Conservation (phyloP, 257 asterid genomes). For the Scutellaria galericulata region DNA sequence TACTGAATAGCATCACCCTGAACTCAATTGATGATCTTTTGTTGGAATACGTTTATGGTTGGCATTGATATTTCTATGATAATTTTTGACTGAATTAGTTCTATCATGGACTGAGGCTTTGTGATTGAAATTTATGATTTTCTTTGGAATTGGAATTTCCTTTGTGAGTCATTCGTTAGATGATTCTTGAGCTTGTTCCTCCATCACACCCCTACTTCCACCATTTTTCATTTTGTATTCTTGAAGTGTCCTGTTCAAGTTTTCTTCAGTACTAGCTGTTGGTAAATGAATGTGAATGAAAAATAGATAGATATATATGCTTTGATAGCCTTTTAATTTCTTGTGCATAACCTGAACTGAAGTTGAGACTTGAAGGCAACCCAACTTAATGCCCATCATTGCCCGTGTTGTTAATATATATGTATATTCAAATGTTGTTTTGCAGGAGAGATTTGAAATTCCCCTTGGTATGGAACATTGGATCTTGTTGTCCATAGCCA, state of each 20-base stretch:
- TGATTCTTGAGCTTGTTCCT: background rate
- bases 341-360: background rate
- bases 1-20: background rate
- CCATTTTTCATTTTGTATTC: too few relatives aligned
- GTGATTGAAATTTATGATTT: too few relatives aligned
- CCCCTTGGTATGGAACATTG: background rate
- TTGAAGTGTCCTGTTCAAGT: background rate
- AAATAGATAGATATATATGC: background rate
- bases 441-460: conserved; percentile 25
- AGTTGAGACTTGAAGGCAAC: too few relatives aligned
- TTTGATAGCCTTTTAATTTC: background rate
- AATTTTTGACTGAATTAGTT: background rate
- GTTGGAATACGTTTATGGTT: background rate
- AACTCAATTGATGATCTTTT: background rate
- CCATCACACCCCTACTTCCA: background rate
- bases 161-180: background rate
- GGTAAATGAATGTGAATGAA: background rate
- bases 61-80: background rate
- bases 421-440: background rate
- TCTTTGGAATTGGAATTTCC: background rate
- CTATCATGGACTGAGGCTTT: too few relatives aligned
- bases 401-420: too few relatives aligned
- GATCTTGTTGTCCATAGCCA: conserved; percentile 28
- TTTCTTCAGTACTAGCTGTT: background rate
- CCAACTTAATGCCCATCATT: too few relatives aligned